Conservation (phyloP, 1,284 basidiomycete species). For the Puccinia horiana region DNA sequence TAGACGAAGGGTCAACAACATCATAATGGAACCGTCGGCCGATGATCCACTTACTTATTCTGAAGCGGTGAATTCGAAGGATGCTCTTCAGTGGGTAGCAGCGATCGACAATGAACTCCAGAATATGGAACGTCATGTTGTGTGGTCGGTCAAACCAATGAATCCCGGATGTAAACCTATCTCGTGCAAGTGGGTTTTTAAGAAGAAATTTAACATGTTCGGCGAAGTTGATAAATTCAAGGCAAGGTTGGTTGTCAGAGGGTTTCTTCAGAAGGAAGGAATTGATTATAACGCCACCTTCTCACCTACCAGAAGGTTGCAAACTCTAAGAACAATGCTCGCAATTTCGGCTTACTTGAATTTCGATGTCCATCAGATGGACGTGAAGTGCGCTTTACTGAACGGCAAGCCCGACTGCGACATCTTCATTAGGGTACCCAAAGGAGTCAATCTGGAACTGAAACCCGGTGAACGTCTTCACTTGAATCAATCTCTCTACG, state of each 20-base stretch:
- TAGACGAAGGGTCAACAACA: background rate
- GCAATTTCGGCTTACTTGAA: background rate
- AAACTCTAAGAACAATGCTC: background rate
- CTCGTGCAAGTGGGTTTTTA: constrained; percentile 37
- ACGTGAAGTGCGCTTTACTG: constrained; percentile 14
- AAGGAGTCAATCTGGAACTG: background rate
- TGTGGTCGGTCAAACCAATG: background rate
- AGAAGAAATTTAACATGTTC: constrained; percentile 9
- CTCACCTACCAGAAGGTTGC: constrained; percentile 4
- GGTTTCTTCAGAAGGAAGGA: too few species aligned
- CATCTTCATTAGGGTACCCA: background rate
- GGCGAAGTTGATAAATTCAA: constrained; percentile 23
- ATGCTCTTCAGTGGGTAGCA: constrained; percentile 1
- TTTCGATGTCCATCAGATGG: too few species aligned
- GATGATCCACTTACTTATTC: background rate
- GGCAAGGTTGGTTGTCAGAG: constrained; percentile 5
- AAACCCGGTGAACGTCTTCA: background rate
- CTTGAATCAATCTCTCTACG: constrained; percentile 28
- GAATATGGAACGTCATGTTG: constrained; percentile 3
- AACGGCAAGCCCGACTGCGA: constrained; percentile 9
- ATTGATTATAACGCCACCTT: constrained; percentile 11
- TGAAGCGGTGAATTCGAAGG: background rate
- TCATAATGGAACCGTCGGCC: background rate
- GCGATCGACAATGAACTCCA: constrained; percentile 17
- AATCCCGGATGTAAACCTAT: too few species aligned